Evolutionary conservation across 2,329 filamentous ascomycete species (phyloP).

Genomic region (Macrophomina pseudophaseolina): DNA sequence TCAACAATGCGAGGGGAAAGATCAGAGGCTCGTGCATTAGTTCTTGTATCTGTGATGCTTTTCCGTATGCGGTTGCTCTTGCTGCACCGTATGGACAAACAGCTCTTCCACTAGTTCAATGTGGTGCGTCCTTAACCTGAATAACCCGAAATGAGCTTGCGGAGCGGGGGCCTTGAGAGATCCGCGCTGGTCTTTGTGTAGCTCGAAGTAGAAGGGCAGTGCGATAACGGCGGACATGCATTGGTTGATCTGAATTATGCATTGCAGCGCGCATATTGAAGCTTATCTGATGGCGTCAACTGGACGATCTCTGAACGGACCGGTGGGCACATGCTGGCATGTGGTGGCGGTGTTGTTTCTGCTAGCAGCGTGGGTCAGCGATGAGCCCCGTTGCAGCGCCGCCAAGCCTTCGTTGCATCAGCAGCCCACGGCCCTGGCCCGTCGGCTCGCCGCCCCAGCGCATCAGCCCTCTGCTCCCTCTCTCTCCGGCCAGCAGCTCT

Average conservation of each 20-base stretch:
- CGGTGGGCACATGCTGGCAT: neutral
- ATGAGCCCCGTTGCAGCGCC: neutral
- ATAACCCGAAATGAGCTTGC: neutral
- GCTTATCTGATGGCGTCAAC: neutral
- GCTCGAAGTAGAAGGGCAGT: neutral
- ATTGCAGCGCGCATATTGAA: neutral
- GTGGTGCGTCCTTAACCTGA: no score
- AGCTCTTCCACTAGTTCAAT: no score
- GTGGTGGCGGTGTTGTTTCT: constrained; percentile 15
- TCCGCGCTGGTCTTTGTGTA: neutral
- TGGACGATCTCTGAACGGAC: neutral
- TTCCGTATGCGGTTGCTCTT: neutral
- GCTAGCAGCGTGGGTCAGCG: constrained; percentile 1
- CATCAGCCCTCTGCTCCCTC: constrained; percentile 21
- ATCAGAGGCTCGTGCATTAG: neutral
- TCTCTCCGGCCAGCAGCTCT: neutral
- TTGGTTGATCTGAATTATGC: neutral
- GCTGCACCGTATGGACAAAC: neutral
- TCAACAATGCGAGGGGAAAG: neutral
- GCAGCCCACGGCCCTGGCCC: constrained; percentile 5
- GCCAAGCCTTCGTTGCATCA: constrained; percentile 23
- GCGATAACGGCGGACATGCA: constrained; percentile 14
- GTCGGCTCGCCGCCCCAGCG: constrained; percentile 17
- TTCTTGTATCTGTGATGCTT: neutral
- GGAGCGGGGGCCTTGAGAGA: neutral